phyloP scores from a whole-genome alignment of 768 basidiomycete species.

The Pleurotus tuber-regium region DNA sequence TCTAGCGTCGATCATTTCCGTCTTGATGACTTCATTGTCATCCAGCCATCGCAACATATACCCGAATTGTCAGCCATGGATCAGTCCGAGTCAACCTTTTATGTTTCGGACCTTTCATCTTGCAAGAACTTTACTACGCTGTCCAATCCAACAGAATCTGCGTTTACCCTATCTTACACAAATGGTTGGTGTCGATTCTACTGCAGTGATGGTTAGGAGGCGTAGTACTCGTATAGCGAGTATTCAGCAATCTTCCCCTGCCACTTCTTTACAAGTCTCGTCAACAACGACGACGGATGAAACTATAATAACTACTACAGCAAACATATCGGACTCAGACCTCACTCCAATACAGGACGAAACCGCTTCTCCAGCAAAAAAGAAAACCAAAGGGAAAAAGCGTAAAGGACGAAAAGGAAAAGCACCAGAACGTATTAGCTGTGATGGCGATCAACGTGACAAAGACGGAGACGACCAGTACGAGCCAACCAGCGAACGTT shows the following conservation, averaged over 20 bases:
- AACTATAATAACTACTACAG: background rate
- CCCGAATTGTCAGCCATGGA: background rate
- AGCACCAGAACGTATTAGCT: slow-evolving; percentile 6
- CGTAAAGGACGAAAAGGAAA: slow-evolving; percentile 6
- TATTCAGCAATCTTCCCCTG: background rate
- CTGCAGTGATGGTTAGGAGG: slow-evolving; percentile 3
- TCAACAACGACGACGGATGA: background rate
- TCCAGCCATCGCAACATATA: background rate
- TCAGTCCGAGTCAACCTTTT: background rate
- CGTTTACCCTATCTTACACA: background rate
- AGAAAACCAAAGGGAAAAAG: background rate
- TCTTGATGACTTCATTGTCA: background rate
- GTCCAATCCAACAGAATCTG: background rate
- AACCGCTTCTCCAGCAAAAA: background rate
- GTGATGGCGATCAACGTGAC: no score
- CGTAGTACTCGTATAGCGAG: slow-evolving; percentile 6
- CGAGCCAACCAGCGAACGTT: background rate
- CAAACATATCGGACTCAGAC: background rate
- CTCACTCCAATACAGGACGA: background rate
- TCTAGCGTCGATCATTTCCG: background rate
- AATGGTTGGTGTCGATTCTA: background rate
- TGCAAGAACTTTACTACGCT: background rate
- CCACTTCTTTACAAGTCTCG: no score
- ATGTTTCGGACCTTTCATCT: slow-evolving; percentile 3
- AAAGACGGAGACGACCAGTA: slow-evolving; percentile 11